Percentiles rank a stretch among this genome's conserved stretches.
phyloP scores from a whole-genome alignment of 192 early-diverging fungal genomes.

The Allomyces arbusculus region DNA sequence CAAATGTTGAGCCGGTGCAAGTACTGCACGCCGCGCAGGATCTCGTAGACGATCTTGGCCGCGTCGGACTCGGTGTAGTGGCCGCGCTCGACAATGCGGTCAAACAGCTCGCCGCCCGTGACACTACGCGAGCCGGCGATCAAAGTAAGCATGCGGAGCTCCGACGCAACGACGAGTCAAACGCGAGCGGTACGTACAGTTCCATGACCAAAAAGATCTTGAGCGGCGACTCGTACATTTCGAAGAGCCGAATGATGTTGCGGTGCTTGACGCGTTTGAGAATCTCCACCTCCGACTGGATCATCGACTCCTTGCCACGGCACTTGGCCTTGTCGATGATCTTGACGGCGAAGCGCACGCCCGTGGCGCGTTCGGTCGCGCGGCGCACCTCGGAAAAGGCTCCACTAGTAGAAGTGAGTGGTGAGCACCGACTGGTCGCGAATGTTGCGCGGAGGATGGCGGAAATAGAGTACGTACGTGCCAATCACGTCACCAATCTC shows the following conservation, averaged over 20 bases:
- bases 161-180: constrained; percentile 10
- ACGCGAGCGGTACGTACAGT: constrained; percentile 9
- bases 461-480: not conserved
- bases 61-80: constrained; percentile 56
- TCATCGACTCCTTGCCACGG: constrained; percentile 42
- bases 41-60: constrained; percentile 52
- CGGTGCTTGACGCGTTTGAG: constrained; percentile 44
- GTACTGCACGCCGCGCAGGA: constrained; percentile 43
- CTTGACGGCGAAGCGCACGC: constrained; percentile 45
- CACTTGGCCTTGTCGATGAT: constrained; percentile 45
- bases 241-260: constrained; percentile 14
- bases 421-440: not conserved
- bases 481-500: not conserved
- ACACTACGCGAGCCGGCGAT: constrained; percentile 25
- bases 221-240: constrained; percentile 7
- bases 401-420: not conserved
- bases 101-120: constrained; percentile 79
- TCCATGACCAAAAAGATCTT: constrained; percentile 16
- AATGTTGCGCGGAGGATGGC: not conserved
- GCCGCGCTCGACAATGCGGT: constrained; percentile 60
- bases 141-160: constrained; percentile 5
- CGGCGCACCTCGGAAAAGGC: constrained; percentile 40
- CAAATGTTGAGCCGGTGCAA: constrained; percentile 65
- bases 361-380: constrained; percentile 25
- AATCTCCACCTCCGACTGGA: constrained; percentile 51